Evolutionary conservation across 257 asterid genomes (phyloP), one percentile per base, ranked within the genome.

Genomic region (Gentiana dahurica): DNA sequence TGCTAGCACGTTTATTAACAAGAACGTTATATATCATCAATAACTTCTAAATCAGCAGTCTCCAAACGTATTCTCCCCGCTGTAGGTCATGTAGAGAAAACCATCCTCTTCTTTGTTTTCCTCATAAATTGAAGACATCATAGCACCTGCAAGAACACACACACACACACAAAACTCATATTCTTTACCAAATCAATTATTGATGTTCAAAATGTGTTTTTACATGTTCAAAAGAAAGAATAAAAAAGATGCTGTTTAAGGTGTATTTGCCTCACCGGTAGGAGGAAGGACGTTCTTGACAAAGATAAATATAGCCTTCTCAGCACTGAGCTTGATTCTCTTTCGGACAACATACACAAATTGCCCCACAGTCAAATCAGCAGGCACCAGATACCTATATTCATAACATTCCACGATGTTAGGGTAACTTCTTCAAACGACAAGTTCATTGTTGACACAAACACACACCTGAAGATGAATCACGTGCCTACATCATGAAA

Each of bases 291-390:
- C 75, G 67, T 85, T 87, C 76, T 87, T 91, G 70, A 91, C 98
- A 75, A 91, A 91, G 79, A 91, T 81, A 70, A 91, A 91, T 52
- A 91, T 91, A 51, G 98, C 98, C 69, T 91, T 87, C 86, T 91
- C 98, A 13, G 98, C 96, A 70, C 96, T 75, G 54, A 91, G 96
- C 83, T 91, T 91, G 58, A 91, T 91, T 80, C 98, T 83, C 76
- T 91, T 91, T 41, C 98, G 98, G 46, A 91, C 96, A 64, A 91
- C 98, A 61, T 91, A 91, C 24, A 91, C 98, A 60, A 91, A 91
- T 60, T 91, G 98, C 43, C 98, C 98, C 49, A 92, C 97, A 2
- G 99, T 88, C 59, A 92, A 79, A 73, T 92, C 99, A 52, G 97
- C 97, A 49, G 99, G 99, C 57, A 92, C 99, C 57, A 92, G 83